Evolutionary conservation across 176 grass and related monocot genomes (phyloP).

Genomic region (Avena sativa): DNA sequence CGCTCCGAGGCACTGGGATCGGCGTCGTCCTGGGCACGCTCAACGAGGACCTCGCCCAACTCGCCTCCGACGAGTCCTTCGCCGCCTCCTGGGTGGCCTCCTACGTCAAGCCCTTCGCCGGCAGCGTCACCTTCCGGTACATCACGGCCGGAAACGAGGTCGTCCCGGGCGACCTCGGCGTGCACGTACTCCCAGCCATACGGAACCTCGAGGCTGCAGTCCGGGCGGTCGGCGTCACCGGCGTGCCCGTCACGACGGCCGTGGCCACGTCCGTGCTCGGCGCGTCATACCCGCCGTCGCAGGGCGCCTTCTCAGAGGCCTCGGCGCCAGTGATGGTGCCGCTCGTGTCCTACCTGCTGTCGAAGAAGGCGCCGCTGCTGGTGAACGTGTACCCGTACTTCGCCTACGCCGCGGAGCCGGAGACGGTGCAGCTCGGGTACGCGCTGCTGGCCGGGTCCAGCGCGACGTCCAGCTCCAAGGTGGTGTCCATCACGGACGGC

Average conservation of each 20-base stretch:
- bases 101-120: constrained; percentile 74
- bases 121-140: constrained; percentile 70
- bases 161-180: constrained; percentile 45
- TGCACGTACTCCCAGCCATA: constrained; percentile 75
- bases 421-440: constrained; percentile 65
- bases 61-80: constrained; percentile 58
- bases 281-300: constrained; percentile 71
- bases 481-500: constrained; percentile 51
- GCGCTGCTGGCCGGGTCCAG: constrained; percentile 59
- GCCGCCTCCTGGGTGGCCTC: constrained; percentile 79
- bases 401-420: constrained; percentile 53
- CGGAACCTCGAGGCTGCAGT: constrained; percentile 68
- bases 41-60: constrained; percentile 73
- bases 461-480: constrained; percentile 30
- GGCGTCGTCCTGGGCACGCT: constrained; percentile 78
- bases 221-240: constrained; percentile 41
- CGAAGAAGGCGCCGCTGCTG: constrained; percentile 61
- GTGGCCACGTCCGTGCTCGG: constrained; percentile 63
- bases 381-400: constrained; percentile 90
- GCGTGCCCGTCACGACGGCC: constrained; percentile 73
- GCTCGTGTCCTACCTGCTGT: constrained; percentile 56
- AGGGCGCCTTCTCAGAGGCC: constrained; percentile 60
- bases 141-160: constrained; percentile 95
- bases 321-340: constrained; percentile 57
- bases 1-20: constrained; percentile 61